Evolutionary conservation across 768 basidiomycete genomes (phyloP).

Genomic region (Hydnum rufescens): DNA sequence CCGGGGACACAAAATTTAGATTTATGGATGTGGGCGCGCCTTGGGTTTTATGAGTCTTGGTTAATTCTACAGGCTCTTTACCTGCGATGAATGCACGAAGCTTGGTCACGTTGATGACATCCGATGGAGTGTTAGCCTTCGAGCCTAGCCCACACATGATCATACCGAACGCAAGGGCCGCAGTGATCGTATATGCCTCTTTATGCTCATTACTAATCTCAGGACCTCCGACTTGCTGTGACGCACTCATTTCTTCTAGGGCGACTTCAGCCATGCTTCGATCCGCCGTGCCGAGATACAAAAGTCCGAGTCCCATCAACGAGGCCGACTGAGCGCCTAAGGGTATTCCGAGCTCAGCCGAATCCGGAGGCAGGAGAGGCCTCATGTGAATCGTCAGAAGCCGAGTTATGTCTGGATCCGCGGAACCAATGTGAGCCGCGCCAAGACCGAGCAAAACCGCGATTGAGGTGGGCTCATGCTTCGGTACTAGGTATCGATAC

Average conservation of each 20-base stretch:
- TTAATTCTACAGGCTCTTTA: conserved; percentile 23
- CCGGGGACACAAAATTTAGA: conserved; percentile 76
- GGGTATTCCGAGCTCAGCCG: conserved; percentile 76
- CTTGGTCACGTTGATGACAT: conserved; percentile 44
- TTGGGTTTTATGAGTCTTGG: conserved; percentile 7
- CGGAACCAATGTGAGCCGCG: conserved; percentile 71
- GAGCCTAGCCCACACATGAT: conserved; percentile 82
- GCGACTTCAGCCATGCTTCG: conserved; percentile 87
- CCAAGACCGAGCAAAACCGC: conserved; percentile 86
- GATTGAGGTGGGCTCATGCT: conserved; percentile 89
- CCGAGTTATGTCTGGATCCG: conserved; percentile 76
- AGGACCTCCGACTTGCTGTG: conserved; percentile 49
- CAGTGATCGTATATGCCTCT: conserved; percentile 79
- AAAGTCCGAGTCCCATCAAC: conserved; percentile 65
- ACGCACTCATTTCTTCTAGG: conserved; percentile 58
- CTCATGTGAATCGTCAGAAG: conserved; percentile 84
- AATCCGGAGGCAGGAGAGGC: conserved; percentile 71
- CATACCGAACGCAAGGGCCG: conserved; percentile 85
- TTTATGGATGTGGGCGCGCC: conserved; percentile 37
- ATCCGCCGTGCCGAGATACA: conserved; percentile 77
- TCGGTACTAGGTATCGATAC: conserved; percentile 84
- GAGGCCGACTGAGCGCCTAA: conserved; percentile 81
- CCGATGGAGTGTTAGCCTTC: conserved; percentile 46
- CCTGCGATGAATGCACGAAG: conserved; percentile 64
- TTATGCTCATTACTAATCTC: conserved; percentile 77